phyloP scores from a whole-genome alignment of 495 filamentous ascomycete genomes.

The Beverwykella pulmonaria region DNA sequence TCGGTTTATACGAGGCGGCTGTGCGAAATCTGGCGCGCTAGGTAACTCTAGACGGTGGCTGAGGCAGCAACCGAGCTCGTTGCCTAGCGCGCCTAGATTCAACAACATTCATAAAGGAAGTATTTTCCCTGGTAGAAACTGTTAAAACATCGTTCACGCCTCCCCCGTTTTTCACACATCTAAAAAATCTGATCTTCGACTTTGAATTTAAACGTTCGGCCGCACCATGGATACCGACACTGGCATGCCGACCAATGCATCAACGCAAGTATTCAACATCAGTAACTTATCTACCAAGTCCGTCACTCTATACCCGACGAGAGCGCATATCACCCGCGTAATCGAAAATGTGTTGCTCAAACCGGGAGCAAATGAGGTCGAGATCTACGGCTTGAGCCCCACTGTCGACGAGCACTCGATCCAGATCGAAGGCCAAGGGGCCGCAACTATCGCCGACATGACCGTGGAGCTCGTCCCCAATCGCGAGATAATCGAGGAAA shows the following conservation, averaged over 20 bases:
- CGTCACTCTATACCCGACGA: conserved; percentile 63
- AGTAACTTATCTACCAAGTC: conserved; percentile 60
- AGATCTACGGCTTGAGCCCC: conserved; percentile 65
- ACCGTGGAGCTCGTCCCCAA: conserved; percentile 65
- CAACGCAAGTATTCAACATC: conserved; percentile 46
- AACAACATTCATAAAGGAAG: background rate
- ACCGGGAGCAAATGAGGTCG: conserved; percentile 66
- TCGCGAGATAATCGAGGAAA: conserved; percentile 58
- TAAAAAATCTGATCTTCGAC: no score
- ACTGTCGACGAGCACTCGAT: conserved; percentile 67
- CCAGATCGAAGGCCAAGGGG: conserved; percentile 68
- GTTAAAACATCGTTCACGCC: background rate
- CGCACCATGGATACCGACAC: background rate
- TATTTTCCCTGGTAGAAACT: background rate
- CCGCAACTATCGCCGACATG: conserved; percentile 67
- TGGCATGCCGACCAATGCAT: conserved; percentile 12
- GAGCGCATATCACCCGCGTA: conserved; percentile 65
- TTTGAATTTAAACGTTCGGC: conserved; percentile 19
- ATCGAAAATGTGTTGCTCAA: conserved; percentile 62
- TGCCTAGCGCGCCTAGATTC: background rate
- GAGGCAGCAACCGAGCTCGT: background rate
- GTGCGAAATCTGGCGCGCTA: background rate
- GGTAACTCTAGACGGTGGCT: conserved; percentile 14
- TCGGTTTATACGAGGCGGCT: background rate
- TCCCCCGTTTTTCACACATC: no score